Evolutionary conservation across 2,329 filamentous ascomycete species (phyloP).

Genomic region (Periconia sp.): DNA sequence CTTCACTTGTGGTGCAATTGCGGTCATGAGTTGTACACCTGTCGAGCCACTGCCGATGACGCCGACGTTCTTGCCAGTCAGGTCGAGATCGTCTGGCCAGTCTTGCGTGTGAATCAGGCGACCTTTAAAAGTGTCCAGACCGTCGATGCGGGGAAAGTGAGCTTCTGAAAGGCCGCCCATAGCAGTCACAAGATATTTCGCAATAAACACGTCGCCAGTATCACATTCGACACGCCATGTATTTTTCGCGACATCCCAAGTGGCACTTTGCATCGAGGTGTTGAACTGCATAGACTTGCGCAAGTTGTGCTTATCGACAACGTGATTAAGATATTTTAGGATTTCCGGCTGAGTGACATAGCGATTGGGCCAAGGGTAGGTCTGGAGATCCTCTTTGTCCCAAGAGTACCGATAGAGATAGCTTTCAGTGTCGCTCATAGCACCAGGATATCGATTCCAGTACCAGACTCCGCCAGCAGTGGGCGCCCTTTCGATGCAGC

Average conservation of each 20-base stretch:
- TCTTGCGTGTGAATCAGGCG: constrained; percentile 47
- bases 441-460: constrained; percentile 43
- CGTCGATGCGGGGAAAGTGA: constrained; percentile 37
- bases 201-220: constrained; percentile 21
- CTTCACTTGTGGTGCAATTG: constrained; percentile 1
- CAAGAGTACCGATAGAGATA: constrained; percentile 34
- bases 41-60: constrained; percentile 67
- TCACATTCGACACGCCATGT: constrained; percentile 38
- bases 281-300: constrained; percentile 50
- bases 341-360: constrained; percentile 45
- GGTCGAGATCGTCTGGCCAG: constrained; percentile 53
- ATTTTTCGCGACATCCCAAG: constrained; percentile 36
- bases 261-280: constrained; percentile 42
- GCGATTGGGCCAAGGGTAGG: constrained; percentile 45
- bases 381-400: constrained; percentile 41
- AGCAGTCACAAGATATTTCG: constrained; percentile 16
- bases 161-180: constrained; percentile 10
- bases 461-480: constrained; percentile 30
- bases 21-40: constrained; percentile 59
- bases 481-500: constrained; percentile 11
- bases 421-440: constrained; percentile 14
- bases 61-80: constrained; percentile 61
- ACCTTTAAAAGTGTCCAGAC: constrained; percentile 51
- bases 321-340: constrained; percentile 41
- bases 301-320: constrained; percentile 42